Evolutionary conservation across 225 moss, liverwort and hornwort species (phyloP).

Genomic region (Bryoerythrophyllum caledonicum): DNA sequence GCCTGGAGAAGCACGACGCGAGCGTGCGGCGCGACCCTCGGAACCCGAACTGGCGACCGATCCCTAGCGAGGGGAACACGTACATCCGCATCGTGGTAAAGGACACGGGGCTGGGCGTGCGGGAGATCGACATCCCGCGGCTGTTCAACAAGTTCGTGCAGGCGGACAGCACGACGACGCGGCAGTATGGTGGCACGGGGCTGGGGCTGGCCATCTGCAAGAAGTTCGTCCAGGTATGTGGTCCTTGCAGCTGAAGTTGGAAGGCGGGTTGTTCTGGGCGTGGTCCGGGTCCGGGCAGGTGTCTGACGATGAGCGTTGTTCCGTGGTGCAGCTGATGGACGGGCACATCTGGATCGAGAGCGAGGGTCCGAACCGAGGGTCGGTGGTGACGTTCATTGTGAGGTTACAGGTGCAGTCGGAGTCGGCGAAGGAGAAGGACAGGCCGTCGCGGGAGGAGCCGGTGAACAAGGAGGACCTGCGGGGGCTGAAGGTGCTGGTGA

Average conservation of each 20-base stretch:
- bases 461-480: constrained; percentile 48
- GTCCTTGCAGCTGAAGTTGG: too few species aligned
- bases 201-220: constrained; percentile 74
- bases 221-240: constrained; percentile 87
- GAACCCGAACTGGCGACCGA: constrained; percentile 44
- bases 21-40: constrained; percentile 38
- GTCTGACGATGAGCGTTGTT: neutral
- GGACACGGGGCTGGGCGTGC: constrained; percentile 66
- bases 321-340: constrained; percentile 51
- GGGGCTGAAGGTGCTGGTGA: constrained; percentile 63
- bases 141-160: constrained; percentile 76
- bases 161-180: constrained; percentile 59
- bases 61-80: constrained; percentile 43
- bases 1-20: constrained; percentile 46
- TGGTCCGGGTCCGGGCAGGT: neutral
- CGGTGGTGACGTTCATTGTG: constrained; percentile 58
- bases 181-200: constrained; percentile 68
- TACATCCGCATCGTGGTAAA: constrained; percentile 60
- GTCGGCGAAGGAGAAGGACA: constrained; percentile 40
- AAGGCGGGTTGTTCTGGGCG: too few species aligned
- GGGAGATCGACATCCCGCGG: constrained; percentile 52
- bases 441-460: constrained; percentile 44
- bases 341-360: constrained; percentile 72
- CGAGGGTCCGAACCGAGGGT: constrained; percentile 55
- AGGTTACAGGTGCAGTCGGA: constrained; percentile 51